phyloP scores from a whole-genome alignment of 2,329 filamentous ascomycete genomes.

The Malbranchea cinnamomea region DNA sequence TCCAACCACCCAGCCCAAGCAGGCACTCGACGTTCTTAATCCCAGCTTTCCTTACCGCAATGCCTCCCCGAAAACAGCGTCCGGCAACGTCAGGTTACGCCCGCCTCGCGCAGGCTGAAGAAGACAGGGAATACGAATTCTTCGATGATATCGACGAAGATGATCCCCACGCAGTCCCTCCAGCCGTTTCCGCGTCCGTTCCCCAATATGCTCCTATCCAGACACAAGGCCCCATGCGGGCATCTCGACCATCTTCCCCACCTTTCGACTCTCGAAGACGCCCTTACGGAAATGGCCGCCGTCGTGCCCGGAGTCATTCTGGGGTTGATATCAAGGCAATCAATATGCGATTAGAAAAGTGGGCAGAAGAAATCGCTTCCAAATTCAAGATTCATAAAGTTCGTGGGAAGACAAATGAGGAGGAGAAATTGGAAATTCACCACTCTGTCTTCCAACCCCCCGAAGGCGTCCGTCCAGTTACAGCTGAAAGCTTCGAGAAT shows the following conservation, averaged over 20 bases:
- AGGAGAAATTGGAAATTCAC: slow-evolving; percentile 86
- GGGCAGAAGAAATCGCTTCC: slow-evolving; percentile 95
- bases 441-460: slow-evolving; percentile 93
- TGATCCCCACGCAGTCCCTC: slow-evolving; percentile 38
- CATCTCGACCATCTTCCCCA: slow-evolving; percentile 22
- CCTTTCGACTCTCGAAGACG: slow-evolving; percentile 30
- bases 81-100: slow-evolving; percentile 72
- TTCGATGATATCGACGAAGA: slow-evolving; percentile 53
- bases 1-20: too few relatives aligned
- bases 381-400: slow-evolving; percentile 82
- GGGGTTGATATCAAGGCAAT: slow-evolving; percentile 97
- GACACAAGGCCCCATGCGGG: slow-evolving; percentile 36
- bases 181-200: slow-evolving; percentile 39
- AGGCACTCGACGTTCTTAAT: not conserved
- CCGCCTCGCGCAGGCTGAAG: slow-evolving; percentile 68
- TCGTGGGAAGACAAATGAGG: slow-evolving; percentile 58
- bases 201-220: slow-evolving; percentile 49
- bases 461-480: slow-evolving; percentile 68
- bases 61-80: slow-evolving; percentile 35
- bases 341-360: slow-evolving; percentile 84
- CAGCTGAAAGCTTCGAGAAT: slow-evolving; percentile 54
- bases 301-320: slow-evolving; percentile 56
- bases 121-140: slow-evolving; percentile 28
- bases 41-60: slow-evolving; percentile 1
- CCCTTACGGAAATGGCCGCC: slow-evolving; percentile 32